phyloP scores from a whole-genome alignment of 768 basidiomycete genomes.

The Amanita inopinata region DNA sequence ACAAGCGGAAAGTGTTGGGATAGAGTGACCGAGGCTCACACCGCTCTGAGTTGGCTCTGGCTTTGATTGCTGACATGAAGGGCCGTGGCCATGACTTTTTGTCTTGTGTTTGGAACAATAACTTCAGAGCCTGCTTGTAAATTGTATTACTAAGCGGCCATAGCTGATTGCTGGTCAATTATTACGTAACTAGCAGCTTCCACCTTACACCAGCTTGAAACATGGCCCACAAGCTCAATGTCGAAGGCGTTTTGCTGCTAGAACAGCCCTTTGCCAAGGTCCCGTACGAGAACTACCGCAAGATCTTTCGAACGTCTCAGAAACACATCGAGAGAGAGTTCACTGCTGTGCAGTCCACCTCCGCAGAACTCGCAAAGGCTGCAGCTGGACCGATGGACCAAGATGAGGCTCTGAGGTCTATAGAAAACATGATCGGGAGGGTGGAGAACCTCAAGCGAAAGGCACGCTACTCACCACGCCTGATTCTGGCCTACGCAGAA shows the following conservation, averaged over 20 bases:
- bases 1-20: too few relatives aligned
- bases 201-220: not conserved
- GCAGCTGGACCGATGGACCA: not conserved
- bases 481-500: not conserved
- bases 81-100: too few relatives aligned
- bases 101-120: too few relatives aligned
- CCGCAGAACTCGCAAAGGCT: constrained; percentile 49
- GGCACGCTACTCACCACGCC: constrained; percentile 32
- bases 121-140: too few relatives aligned
- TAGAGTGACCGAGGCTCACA: too few relatives aligned
- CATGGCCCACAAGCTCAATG: constrained; percentile 49
- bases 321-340: constrained; percentile 77
- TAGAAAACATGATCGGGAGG: constrained; percentile 70
- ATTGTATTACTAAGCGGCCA: too few relatives aligned
- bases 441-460: constrained; percentile 83
- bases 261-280: constrained; percentile 87
- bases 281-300: constrained; percentile 83
- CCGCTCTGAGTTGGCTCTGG: too few relatives aligned
- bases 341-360: constrained; percentile 42
- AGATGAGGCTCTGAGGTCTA: constrained; percentile 45
- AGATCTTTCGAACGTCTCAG: constrained; percentile 77
- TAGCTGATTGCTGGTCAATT: too few relatives aligned
- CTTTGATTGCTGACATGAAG: too few relatives aligned
- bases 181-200: not conserved
- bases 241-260: constrained; percentile 70